Evolutionary conservation across 2,329 filamentous ascomycete species (phyloP), one percentile per base, ranked within the genome.

Genomic region (Fusarium torulosum): DNA sequence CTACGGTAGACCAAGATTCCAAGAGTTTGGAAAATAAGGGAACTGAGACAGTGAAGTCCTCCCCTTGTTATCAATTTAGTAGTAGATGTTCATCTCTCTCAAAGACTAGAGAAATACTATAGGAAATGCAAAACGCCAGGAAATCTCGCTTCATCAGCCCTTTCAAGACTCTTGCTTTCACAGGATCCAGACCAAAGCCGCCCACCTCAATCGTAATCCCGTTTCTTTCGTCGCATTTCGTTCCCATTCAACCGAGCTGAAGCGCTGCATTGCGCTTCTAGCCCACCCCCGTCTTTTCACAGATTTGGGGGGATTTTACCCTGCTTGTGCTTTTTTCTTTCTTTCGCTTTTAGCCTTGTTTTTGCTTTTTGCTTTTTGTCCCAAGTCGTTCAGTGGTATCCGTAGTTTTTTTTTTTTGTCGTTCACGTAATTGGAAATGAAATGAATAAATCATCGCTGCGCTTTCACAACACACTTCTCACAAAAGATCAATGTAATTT

Each of bases 161-260:
- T 50, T 50, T 53, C 53, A 67, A 56, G 41, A 46, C 59, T 59
- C 53, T 63, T 44, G 51, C 47, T 54, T 59, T 59, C 54, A 68
- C 66, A 70, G 70, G 69, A 72, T 72, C 69, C 67, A 72, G 69
- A 72, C 69, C 56, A 66, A 72, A 72, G 67, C 51, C 63, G 69
- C 69, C 69, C 69, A 69, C 69, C 68, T 71, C 70, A 66, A 73
- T 73, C 67, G 59, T 68, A 59, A 71, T 73, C 67, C 71, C 65
- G 63, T 63, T 60, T 50, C 44, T 45, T 64, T 56, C 33, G 14
- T 41, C 25, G 27, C 33, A 41, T 55, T 60, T 62, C 43, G 47
- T 65, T 72, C 71, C 69, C 69, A 56, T 73, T 73, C 69, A 67
- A 58, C 71, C 71, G 71, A 65, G 57, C 63, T 68, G 67, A 65